Conservation (phyloP, 345 rosid species). For the Linum tenue region DNA sequence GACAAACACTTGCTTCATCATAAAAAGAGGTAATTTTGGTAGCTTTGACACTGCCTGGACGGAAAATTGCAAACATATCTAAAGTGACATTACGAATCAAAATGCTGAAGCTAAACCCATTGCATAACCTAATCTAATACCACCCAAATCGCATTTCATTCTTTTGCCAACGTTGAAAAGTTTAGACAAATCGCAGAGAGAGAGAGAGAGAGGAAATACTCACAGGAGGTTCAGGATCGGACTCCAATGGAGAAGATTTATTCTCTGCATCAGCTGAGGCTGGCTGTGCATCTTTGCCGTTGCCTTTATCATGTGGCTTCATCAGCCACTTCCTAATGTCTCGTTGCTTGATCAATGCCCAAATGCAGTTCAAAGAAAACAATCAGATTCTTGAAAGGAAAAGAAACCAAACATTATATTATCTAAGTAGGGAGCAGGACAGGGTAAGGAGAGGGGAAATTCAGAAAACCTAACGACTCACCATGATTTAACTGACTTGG, state of each 20-base stretch:
- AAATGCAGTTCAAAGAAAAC: slow-evolving; percentile 19
- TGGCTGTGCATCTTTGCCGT: slow-evolving; percentile 31
- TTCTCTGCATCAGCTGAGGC: slow-evolving; percentile 27
- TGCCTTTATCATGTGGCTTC: slow-evolving; percentile 80
- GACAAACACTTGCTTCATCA: no score
- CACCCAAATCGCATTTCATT: neutral
- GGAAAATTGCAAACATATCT: neutral
- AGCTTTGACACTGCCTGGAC: neutral
- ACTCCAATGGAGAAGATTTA: slow-evolving; percentile 12
- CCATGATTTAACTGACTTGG: neutral
- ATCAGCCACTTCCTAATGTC: slow-evolving; percentile 96
- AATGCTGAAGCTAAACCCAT: no score
- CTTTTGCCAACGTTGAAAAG: neutral
- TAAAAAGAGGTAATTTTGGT: no score
- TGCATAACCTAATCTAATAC: neutral
- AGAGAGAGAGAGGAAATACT: slow-evolving; percentile 12
- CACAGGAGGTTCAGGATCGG: slow-evolving; percentile 33
- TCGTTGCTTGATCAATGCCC: slow-evolving; percentile 32
- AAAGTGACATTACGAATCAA: neutral
- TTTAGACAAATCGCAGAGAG: neutral
- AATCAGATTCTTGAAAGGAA: neutral
- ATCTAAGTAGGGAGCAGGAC: neutral
- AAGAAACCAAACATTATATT: neutral
- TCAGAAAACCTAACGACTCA: neutral
- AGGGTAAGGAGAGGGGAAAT: no score